A percentile compares a stretch with the other conserved stretches of the same genome.
Conservation (phyloP, 306 rosid genomes). For the Quercus dentata region DNA sequence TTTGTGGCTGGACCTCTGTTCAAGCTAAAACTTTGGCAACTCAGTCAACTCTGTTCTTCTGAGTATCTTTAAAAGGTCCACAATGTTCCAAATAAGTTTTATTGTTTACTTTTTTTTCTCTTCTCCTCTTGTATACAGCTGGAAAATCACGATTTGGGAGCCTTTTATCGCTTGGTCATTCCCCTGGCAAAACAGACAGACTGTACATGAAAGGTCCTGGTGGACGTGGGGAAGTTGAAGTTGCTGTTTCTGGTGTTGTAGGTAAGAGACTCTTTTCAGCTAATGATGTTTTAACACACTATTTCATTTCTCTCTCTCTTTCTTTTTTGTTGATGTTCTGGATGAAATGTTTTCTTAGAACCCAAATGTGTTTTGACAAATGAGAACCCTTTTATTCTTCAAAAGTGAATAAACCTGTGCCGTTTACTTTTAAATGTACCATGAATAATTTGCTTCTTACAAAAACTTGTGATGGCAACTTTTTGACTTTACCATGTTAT, state of each 20-base stretch:
- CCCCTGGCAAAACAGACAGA: slow-evolving; percentile 77
- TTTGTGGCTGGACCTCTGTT: neutral
- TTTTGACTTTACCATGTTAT: too few relatives aligned
- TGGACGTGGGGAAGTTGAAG: slow-evolving; percentile 99
- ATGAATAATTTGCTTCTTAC: too few relatives aligned
- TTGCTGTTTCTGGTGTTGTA: slow-evolving; percentile 93
- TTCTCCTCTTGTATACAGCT: slow-evolving; percentile 36
- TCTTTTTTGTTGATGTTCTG: neutral
- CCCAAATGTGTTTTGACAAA: neutral
- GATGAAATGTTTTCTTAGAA: neutral
- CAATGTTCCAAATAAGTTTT: neutral
- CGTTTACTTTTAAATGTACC: too few relatives aligned
- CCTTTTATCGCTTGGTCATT: slow-evolving; percentile 70
- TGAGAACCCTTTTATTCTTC: neutral
- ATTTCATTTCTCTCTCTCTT: neutral
- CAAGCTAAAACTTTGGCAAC: neutral
- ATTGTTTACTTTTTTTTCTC: neutral
- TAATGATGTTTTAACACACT: neutral
- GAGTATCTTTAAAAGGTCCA: neutral
- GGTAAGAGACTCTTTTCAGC: slow-evolving; percentile 39
- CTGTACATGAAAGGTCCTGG: slow-evolving; percentile 99
- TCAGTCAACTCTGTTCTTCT: neutral
- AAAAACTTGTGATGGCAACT: too few relatives aligned
- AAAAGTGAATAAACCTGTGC: neutral
- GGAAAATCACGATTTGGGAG: slow-evolving; percentile 91